A percentile compares a stretch with the other conserved stretches of the same genome.
These are phyloP conservation scores for Xylariaceae sp. DNA, from an alignment of 2,329 filamentous ascomycete species.

Conservation along the genomic window DNA sequence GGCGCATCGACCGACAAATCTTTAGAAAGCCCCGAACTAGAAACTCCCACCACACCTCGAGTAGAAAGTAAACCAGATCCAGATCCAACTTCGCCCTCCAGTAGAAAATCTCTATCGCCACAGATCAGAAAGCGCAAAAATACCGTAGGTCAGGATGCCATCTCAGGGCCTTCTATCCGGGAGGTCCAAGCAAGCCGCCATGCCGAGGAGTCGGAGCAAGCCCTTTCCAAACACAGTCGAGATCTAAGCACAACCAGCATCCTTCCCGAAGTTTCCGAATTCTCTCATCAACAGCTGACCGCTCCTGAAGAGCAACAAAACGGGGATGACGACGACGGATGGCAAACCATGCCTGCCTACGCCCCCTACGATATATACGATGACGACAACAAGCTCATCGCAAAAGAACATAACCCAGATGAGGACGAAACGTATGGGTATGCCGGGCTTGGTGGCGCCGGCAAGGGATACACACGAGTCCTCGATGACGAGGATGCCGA, in stretches of 20 bases:
- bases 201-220: slow-evolving; percentile 22
- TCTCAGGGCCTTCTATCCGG: slow-evolving; percentile 30
- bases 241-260: slow-evolving; percentile 38
- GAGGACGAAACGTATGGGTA: slow-evolving; percentile 68
- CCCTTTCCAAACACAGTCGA: slow-evolving; percentile 31
- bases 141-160: slow-evolving; percentile 21
- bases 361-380: slow-evolving; percentile 94
- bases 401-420: slow-evolving; percentile 69
- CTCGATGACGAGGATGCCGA: slow-evolving; percentile 91
- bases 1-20: not conserved
- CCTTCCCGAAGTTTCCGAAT: slow-evolving; percentile 61
- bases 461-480: slow-evolving; percentile 94
- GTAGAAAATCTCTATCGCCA: slow-evolving; percentile 8
- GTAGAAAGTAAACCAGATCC: slow-evolving; percentile 10
- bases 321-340: slow-evolving; percentile 63
- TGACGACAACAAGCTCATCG: slow-evolving; percentile 83
- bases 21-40: slow-evolving; percentile 18
- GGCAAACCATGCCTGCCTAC: slow-evolving; percentile 93
- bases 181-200: slow-evolving; percentile 29
- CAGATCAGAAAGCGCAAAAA: slow-evolving; percentile 15
- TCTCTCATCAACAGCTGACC: slow-evolving; percentile 80
- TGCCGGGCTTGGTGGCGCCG: slow-evolving; percentile 76
- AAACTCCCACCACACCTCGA: slow-evolving; percentile 23
- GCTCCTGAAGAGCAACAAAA: slow-evolving; percentile 52
- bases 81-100: slow-evolving; percentile 1